These are phyloP conservation scores for Cordyceps cateniannulata DNA, from an alignment of 2,329 filamentous ascomycete species.

Conservation along the genomic window DNA sequence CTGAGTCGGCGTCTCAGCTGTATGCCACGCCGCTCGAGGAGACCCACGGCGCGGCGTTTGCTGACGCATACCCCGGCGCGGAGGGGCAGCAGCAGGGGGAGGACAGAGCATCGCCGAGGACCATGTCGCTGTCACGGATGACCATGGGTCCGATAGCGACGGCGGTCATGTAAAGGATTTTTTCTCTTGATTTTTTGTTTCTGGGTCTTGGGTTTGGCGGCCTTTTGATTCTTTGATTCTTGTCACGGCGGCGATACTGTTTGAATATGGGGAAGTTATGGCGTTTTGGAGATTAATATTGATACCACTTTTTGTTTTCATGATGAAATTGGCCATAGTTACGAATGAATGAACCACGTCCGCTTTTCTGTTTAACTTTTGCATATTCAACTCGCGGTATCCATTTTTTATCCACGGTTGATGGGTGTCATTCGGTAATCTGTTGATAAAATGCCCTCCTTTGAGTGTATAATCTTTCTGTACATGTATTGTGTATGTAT, in stretches of 20 bases:
- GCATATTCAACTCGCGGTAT: background rate
- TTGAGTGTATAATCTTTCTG: background rate
- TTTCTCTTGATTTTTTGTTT: background rate
- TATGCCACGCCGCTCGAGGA: conserved; percentile 49
- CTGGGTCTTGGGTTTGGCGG: background rate
- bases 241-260: background rate
- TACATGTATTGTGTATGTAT: background rate
- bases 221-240: background rate
- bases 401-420: background rate
- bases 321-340: background rate
- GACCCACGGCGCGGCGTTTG: conserved; percentile 19
- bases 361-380: background rate
- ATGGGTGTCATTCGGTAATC: background rate
- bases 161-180: conserved; percentile 19
- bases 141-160: conserved; percentile 34
- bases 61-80: conserved; percentile 27
- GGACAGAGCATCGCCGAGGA: conserved; percentile 44
- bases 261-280: background rate
- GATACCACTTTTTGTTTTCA: background rate
- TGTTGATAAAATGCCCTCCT: background rate
- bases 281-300: background rate
- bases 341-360: background rate
- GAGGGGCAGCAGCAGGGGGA: conserved; percentile 31
- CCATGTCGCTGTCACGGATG: conserved; percentile 57
- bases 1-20: conserved; percentile 39